Base-by-base conservation (phyloP, 257 asterid species). In the Solanum phureja region DNA sequence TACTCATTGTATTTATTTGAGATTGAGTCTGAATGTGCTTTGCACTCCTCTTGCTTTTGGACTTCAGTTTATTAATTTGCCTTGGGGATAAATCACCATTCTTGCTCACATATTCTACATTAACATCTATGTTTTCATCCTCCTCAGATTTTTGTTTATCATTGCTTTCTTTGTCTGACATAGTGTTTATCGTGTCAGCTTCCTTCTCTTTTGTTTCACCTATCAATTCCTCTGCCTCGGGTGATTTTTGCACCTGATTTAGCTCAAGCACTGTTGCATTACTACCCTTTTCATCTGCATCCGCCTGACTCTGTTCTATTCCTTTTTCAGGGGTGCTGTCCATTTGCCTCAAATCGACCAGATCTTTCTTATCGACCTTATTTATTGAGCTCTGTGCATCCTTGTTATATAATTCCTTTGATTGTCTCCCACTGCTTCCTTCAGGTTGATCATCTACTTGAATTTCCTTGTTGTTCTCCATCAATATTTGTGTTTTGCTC, bases 291-390 rank as follows among this genome's bases (percentile, higher is more conserved):
- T 56, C 64, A 56, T 56, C 2, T 18, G 1, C 11, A 2, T 18
- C 10, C 64, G 2, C 64, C n/a, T 1, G 2, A 7, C n/a, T 18
- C 0, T 56, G n/a, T 56, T 6, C 1, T 56, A 1, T 18, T 18
- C 4, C 64, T 56, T 56, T 56, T 56, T 56, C n/a, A 2, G 10
- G 4, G n/a, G 64, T 18, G 1, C 0, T 18, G 9, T 56, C 64
- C n/a, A 19, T 0, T 56, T 56, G 11, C 64, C 64, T 56, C 7
- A 46, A 11, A 46, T 46, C 18, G 1, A 46, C 19, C 19, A 13
- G 58, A 13, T 13, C 58, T 46, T 46, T 4, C 58, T 46, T 46
- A 13, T 46, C 7, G 2, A 46, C 19, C 19, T 46, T 4, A 46
- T 46, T 46, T 46, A 13, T 4, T 46, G 19, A 46, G 7, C 7